phyloP scores from a whole-genome alignment of 805 yeast genomes.

The Sugiyamaella floridensis region DNA sequence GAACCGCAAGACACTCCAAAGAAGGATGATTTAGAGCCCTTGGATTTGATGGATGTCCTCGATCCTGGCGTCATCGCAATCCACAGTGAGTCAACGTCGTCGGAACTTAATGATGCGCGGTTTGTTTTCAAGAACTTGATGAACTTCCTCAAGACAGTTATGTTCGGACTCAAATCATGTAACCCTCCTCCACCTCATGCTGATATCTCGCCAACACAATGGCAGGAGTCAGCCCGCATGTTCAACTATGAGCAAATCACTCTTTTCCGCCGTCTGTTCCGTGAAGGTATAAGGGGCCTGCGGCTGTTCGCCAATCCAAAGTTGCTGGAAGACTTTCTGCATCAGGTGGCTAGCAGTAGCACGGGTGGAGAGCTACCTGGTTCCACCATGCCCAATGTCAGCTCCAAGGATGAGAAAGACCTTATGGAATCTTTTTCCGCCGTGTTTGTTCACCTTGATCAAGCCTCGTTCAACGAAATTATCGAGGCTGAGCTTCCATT shows the following conservation, averaged over 20 bases:
- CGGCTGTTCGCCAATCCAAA: slow-evolving; percentile 55
- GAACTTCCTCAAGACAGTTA: slow-evolving; percentile 83
- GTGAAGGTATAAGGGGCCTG: slow-evolving; percentile 78
- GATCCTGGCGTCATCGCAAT: slow-evolving; percentile 53
- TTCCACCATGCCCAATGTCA: slow-evolving; percentile 76
- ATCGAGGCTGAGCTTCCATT: slow-evolving; percentile 72
- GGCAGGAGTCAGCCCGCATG: slow-evolving; percentile 86
- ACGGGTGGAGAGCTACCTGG: slow-evolving; percentile 33
- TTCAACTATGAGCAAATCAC: slow-evolving; percentile 76
- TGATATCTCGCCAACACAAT: slow-evolving; percentile 47
- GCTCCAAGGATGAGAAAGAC: slow-evolving; percentile 90
- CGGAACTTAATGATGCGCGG: slow-evolving; percentile 80
- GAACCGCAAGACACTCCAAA: background rate
- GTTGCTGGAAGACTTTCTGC: slow-evolving; percentile 20
- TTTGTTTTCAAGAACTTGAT: slow-evolving; percentile 80
- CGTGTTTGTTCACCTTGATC: slow-evolving; percentile 87
- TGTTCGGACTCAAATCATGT: slow-evolving; percentile 81
- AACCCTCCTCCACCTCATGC: slow-evolving; percentile 62
- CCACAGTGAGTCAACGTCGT: slow-evolving; percentile 43
- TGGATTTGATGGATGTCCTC: slow-evolving; percentile 37
- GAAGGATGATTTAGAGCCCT: slow-evolving; percentile 21
- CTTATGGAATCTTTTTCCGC: slow-evolving; percentile 93
- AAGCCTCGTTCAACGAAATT: slow-evolving; percentile 91
- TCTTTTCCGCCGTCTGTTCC: slow-evolving; percentile 67
- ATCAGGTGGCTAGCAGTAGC: background rate